Evolutionary conservation across 1,284 basidiomycete genomes (phyloP), one percentile per base, ranked within the genome.

Genomic region (Trametes versicolor): DNA sequence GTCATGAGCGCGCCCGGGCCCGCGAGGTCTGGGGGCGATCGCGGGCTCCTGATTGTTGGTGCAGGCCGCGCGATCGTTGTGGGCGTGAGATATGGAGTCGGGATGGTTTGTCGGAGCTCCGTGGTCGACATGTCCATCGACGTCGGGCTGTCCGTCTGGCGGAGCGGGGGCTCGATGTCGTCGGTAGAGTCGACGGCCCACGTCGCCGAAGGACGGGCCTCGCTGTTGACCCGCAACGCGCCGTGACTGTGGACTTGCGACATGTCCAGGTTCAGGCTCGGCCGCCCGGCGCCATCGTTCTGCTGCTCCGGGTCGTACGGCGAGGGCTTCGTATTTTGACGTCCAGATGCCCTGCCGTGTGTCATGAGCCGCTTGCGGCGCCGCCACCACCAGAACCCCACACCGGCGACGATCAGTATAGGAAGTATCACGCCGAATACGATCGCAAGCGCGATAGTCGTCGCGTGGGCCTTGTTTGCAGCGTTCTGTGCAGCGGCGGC

Each of bases 371-470:
- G 50, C 59, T 29, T 69, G 3, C 72, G 68, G 21, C 72, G 61
- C 7, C 66, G 62, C 69, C 67, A 70, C 64, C 65, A 71, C 70
- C 67, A 71, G 51, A 47, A 67, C 45, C 60, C 63, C 47, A 60
- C 64, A 4, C 63, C 60, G 34, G 54, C 63, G 32, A 71, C 50
- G 32, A 63, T 62, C 49, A 76, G 50, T 1, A 62, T 23, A 47
- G 68, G 60, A 0, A 74, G 48, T 12, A 74, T 62, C 0, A 77
- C 55, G 10, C 67, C 70, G 34, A 72, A 68, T 17, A 71, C 67
- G 34, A 70, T 63, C 2, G 74, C 75, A 7, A 78, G 65, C 9
- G 69, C 73, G 43, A 71, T 62, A 15, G 67, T 72, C 1, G 61
- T 70, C 4, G 62, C 57, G 39, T 63, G 69, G 7, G 70, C 66